phyloP scores from a whole-genome alignment of 495 filamentous ascomycete genomes.

The Aspergillus sclerotioniger region DNA sequence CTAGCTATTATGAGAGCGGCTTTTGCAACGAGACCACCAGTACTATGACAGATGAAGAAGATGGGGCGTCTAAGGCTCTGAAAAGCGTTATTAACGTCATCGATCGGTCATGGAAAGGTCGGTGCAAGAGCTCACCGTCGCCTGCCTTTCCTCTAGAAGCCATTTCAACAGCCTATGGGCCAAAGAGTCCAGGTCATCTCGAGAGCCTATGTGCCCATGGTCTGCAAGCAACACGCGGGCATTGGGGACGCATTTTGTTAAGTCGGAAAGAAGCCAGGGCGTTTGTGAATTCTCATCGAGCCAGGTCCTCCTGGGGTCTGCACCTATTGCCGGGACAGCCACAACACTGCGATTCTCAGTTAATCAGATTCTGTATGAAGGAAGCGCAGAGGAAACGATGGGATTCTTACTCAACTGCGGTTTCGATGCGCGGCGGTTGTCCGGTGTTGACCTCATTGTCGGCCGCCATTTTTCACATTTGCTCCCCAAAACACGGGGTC shows the following conservation, averaged over 20 bases:
- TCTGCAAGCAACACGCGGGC: slow-evolving; percentile 56
- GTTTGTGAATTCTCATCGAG: slow-evolving; percentile 17
- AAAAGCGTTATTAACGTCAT: neutral
- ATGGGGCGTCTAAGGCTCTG: slow-evolving; percentile 45
- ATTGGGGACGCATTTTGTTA: slow-evolving; percentile 27
- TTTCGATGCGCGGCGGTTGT: slow-evolving; percentile 13
- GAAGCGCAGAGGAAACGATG: slow-evolving; percentile 1
- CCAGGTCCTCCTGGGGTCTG: slow-evolving; percentile 40
- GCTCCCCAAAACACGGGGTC: neutral
- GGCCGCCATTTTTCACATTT: slow-evolving; percentile 9
- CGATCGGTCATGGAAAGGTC: neutral
- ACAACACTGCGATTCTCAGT: slow-evolving; percentile 33
- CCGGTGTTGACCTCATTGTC: slow-evolving; percentile 4
- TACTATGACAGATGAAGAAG: slow-evolving; percentile 65
- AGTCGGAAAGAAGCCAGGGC: slow-evolving; percentile 29
- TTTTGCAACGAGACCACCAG: slow-evolving; percentile 62
- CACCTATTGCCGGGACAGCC: slow-evolving; percentile 44
- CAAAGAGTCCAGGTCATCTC: slow-evolving; percentile 47
- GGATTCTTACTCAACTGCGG: slow-evolving; percentile 41
- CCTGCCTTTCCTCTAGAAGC: slow-evolving; percentile 37
- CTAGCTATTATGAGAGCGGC: slow-evolving; percentile 52
- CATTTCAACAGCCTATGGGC: slow-evolving; percentile 50
- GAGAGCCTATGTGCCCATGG: slow-evolving; percentile 49
- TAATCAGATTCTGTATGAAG: neutral
- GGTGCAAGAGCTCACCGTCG: slow-evolving; percentile 13